phyloP scores from a whole-genome alignment of 345 rosid genomes.

The Ceriops tagal region DNA sequence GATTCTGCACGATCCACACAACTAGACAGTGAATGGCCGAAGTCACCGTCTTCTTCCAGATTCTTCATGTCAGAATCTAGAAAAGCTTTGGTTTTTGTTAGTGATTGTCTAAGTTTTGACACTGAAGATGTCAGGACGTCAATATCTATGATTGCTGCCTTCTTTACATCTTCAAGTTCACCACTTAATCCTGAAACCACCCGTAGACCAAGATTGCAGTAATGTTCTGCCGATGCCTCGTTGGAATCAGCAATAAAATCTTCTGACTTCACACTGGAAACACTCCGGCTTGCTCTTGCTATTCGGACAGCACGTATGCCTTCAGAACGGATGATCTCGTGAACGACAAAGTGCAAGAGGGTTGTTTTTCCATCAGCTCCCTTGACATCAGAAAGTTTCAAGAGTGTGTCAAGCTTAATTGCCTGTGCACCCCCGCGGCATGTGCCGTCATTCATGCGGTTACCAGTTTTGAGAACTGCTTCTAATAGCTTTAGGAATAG shows the following conservation, averaged over 20 bases:
- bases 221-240: conserved; percentile 40
- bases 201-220: conserved; percentile 55
- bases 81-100: conserved; percentile 47
- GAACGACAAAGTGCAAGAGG: conserved; percentile 80
- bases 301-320: conserved; percentile 60
- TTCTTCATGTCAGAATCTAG: conserved; percentile 37
- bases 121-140: conserved; percentile 48
- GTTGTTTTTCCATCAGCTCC: conserved; percentile 97
- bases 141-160: conserved; percentile 65
- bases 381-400: conserved; percentile 85
- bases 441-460: conserved; percentile 90
- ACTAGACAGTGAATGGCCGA: conserved; percentile 32
- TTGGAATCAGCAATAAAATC: conserved; percentile 40
- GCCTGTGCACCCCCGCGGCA: conserved; percentile 90
- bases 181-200: conserved; percentile 64
- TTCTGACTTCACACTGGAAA: conserved; percentile 49
- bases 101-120: conserved; percentile 42
- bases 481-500: conserved; percentile 79
- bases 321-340: conserved; percentile 88
- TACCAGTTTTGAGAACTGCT: conserved; percentile 95
- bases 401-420: conserved; percentile 84
- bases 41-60: conserved; percentile 46
- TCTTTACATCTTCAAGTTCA: conserved; percentile 77
- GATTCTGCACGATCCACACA: conserved; percentile 49
- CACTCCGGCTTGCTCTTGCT: conserved; percentile 43